These are phyloP conservation scores for Ajuga reptans DNA, from an alignment of 305 asterid genomes.

Conservation along the genomic window DNA sequence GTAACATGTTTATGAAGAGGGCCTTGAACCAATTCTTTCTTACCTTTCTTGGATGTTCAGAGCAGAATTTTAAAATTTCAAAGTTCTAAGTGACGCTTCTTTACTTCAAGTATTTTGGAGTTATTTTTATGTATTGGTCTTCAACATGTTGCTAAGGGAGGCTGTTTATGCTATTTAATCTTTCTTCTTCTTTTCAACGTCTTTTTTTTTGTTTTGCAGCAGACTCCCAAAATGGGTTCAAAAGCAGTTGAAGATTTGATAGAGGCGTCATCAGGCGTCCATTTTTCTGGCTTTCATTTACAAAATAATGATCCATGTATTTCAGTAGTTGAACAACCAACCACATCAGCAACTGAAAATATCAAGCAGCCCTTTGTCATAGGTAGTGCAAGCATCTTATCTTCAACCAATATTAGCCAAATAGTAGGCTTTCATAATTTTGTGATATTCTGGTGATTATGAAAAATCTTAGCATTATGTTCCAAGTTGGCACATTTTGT, in stretches of 20 bases:
- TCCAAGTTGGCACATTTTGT: not conserved
- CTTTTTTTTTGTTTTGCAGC: conserved; percentile 23
- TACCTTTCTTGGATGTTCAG: not conserved
- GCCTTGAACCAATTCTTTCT: not conserved
- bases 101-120: not conserved
- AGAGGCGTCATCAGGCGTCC: conserved; percentile 81
- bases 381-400: conserved; percentile 41
- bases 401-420: conserved; percentile 9
- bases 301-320: conserved; percentile 27
- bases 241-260: conserved; percentile 71
- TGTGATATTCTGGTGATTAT: conserved; percentile 16
- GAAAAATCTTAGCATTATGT: conserved; percentile 3
- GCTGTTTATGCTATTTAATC: conserved; percentile 1
- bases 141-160: not conserved
- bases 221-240: conserved; percentile 55
- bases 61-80: not conserved
- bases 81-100: conserved; percentile 10
- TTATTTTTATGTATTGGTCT: conserved; percentile 5
- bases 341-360: conserved; percentile 44
- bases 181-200: not conserved
- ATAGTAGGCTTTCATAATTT: conserved; percentile 1
- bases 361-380: conserved; percentile 79
- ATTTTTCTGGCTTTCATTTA: conserved; percentile 86
- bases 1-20: not conserved
- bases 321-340: conserved; percentile 38